Evolutionary conservation across 169 alveolate genomes (phyloP).

Genomic region (Sarcocystis neurona): DNA sequence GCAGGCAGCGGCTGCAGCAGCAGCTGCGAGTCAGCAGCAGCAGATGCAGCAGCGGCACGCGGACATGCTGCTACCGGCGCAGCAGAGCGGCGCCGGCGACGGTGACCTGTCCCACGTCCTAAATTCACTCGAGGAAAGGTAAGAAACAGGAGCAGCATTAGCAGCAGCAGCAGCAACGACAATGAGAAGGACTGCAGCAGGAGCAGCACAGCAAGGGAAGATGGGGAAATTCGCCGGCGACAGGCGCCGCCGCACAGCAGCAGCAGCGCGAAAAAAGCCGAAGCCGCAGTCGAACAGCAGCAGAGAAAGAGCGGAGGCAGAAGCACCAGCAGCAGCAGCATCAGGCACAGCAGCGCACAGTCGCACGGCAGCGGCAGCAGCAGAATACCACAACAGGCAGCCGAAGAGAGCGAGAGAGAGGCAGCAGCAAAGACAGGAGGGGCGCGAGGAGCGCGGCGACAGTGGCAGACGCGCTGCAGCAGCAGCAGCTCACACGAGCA

Average conservation of each 20-base stretch:
- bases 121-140: not conserved
- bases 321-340: constrained; percentile 20
- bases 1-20: constrained; percentile 21
- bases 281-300: no score
- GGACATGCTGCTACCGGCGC: not conserved
- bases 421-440: no score
- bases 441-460: no score
- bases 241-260: constrained; percentile 22
- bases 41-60: constrained; percentile 22
- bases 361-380: no score
- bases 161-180: constrained; percentile 19
- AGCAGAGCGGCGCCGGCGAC: not conserved
- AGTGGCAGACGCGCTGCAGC: no score
- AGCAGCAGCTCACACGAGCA: no score
- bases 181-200: not conserved
- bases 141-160: not conserved
- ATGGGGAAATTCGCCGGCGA: not conserved
- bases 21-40: constrained; percentile 30
- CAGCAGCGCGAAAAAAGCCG: no score
- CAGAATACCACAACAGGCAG: no score
- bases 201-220: not conserved
- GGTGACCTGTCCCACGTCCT: not conserved
- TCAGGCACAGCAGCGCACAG: no score
- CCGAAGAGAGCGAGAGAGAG: no score
- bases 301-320: not conserved